A percentile compares a stretch with the other conserved stretches of the same genome.
Evolutionary conservation across 768 basidiomycete genomes (phyloP).

Genomic region (Hydnum rufescens): DNA sequence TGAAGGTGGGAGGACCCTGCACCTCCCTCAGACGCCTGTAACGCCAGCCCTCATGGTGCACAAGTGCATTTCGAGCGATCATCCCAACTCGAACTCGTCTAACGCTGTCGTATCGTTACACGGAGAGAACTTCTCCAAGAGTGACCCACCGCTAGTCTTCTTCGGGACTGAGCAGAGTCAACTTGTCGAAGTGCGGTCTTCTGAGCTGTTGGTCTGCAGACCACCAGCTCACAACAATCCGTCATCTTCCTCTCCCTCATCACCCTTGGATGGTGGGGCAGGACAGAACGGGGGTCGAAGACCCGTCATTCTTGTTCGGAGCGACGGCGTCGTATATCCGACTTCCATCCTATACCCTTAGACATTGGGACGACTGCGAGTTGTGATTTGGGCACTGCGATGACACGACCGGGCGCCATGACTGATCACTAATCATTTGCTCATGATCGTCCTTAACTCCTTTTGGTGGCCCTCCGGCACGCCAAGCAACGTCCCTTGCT

Average conservation of each 20-base stretch:
- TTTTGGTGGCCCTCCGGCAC: too few species aligned
- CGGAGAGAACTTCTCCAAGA: constrained; percentile 75
- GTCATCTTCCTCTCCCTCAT: too few species aligned
- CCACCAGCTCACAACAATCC: constrained; percentile 49
- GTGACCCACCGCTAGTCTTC: constrained; percentile 64
- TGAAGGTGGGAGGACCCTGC: constrained; percentile 15
- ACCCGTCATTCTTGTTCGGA: constrained; percentile 62
- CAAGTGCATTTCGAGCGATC: constrained; percentile 41
- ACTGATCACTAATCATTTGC: too few species aligned
- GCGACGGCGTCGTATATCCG: constrained; percentile 77
- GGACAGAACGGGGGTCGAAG: constrained; percentile 35
- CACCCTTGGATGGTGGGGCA: background rate
- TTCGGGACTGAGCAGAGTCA: constrained; percentile 75
- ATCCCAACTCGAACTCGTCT: too few species aligned
- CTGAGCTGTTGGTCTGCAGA: constrained; percentile 26
- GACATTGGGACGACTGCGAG: too few species aligned
- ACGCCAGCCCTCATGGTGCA: constrained; percentile 76
- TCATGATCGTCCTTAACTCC: too few species aligned
- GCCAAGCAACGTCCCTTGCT: too few species aligned
- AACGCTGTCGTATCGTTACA: constrained; percentile 59
- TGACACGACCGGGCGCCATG: too few species aligned
- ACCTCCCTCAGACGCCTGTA: constrained; percentile 26
- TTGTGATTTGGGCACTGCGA: too few species aligned
- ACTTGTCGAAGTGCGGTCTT: constrained; percentile 74
- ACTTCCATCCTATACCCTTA: constrained; percentile 38